Evolutionary conservation across 495 filamentous ascomycete genomes (phyloP), one percentile per base, ranked within the genome.

Genomic region (Daldinia caldariorum): DNA sequence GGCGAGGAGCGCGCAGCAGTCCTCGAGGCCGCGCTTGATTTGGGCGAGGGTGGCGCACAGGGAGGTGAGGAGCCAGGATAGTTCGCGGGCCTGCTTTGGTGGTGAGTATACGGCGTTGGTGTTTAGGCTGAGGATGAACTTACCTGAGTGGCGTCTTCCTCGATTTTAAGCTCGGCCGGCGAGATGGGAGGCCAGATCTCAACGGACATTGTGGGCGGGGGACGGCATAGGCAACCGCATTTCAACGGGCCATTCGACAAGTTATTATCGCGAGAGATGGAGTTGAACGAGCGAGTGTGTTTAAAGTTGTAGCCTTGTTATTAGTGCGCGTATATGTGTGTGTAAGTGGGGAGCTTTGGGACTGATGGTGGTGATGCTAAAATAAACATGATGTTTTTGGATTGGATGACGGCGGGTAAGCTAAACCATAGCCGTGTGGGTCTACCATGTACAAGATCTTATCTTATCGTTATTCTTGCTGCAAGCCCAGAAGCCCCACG

Each of bases 21-120:
- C 94, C 78, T 94, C 88, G 14, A 99, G 88, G 53, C 94, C 94
- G 74, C 88, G 86, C 78, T 93, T 92, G 64, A 99, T 78, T 12
- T 91, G 89, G 32, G 82, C 81, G 37, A 98, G 85, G 16, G 90
- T 93, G 53, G 92, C 87, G 79, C 91, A 89, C 16, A 98, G 86
- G 29, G 90, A 88, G 41, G 85, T 79, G 58, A 97, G 84, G 6
- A 98, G 91, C 96, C 95, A 98, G 78, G 89, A 82, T 31, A 97
- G 84, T 81, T 99, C 95, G 53, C 87, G 86, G 31, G 60, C 72
- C 75, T 77, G 72, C 55, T 26, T 6, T 3, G 55, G 26, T 32
- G 60, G 66, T 73, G 62, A 70, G 73, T 64, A 38, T 58, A 45
- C 16, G 20, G 26, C 32, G 35, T 37, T 18, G 14, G 37, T 47